Percentiles rank a stretch among this genome's conserved stretches.
Conservation (phyloP, 2,329 filamentous ascomycete genomes). For the Claviceps fusiformis region DNA sequence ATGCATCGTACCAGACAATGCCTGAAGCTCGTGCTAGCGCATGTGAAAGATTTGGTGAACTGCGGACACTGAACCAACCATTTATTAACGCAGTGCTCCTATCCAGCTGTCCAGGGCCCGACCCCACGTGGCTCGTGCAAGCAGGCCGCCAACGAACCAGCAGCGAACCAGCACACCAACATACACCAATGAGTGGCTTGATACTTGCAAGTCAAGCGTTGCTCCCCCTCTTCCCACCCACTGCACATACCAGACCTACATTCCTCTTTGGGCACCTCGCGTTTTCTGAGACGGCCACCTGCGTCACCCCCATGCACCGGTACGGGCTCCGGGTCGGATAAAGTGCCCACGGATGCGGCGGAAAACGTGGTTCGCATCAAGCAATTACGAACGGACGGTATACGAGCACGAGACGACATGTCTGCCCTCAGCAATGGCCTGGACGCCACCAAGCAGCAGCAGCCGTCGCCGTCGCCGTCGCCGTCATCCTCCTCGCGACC, state of each 20-base stretch:
- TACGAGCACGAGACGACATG: conserved; percentile 3
- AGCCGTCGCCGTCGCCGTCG: no score
- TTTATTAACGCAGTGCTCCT: no score
- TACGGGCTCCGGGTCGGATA: background rate
- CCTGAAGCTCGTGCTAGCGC: no score
- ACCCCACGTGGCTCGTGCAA: background rate
- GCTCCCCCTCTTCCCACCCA: background rate
- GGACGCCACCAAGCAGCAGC: conserved; percentile 2
- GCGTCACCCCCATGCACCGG: conserved; percentile 2
- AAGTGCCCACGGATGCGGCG: background rate
- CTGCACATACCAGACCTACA: background rate
- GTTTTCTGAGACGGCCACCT: conserved; percentile 1
- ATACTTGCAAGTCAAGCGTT: no score
- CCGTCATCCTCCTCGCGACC: conserved; percentile 9
- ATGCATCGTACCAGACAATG: background rate
- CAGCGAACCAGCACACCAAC: no score
- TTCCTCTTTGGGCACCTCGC: background rate
- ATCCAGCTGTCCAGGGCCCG: background rate
- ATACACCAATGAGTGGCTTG: no score
- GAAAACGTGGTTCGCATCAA: background rate
- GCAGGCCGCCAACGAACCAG: background rate
- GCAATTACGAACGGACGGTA: background rate
- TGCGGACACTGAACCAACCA: no score
- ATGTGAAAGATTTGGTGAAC: no score
- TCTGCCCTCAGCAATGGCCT: conserved; percentile 4